Evolutionary conservation across 495 filamentous ascomycete genomes (phyloP).

Genomic region (Trichoderma asperelloides): DNA sequence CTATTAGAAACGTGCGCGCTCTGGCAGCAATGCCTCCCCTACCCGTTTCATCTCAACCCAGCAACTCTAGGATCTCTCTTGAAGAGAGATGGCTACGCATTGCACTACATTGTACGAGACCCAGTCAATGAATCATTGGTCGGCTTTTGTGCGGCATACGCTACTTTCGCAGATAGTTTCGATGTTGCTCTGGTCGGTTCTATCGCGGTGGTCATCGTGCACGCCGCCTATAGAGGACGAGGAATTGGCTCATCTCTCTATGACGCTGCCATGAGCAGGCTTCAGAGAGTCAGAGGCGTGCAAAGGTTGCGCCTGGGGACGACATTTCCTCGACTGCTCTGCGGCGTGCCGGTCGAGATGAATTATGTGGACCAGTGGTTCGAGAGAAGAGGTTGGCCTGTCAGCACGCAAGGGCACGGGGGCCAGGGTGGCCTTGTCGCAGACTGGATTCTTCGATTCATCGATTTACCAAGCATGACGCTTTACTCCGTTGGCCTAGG

Average conservation of each 20-base stretch:
- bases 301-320: slow-evolving; percentile 49
- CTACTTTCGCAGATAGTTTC: slow-evolving; percentile 42
- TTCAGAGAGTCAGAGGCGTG: slow-evolving; percentile 45
- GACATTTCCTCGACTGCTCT: slow-evolving; percentile 52
- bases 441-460: slow-evolving; percentile 48
- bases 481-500: slow-evolving; percentile 25
- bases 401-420: slow-evolving; percentile 35
- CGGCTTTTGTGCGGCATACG: slow-evolving; percentile 54
- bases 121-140: slow-evolving; percentile 39
- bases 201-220: slow-evolving; percentile 49
- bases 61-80: slow-evolving; percentile 43
- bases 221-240: slow-evolving; percentile 39
- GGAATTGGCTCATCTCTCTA: slow-evolving; percentile 52
- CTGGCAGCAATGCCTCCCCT: slow-evolving; percentile 42
- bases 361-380: slow-evolving; percentile 46
- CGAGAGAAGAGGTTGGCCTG: slow-evolving; percentile 45
- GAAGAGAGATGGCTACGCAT: slow-evolving; percentile 51
- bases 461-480: slow-evolving; percentile 38
- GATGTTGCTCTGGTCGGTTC: slow-evolving; percentile 49
- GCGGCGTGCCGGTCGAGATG: slow-evolving; percentile 42
- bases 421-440: slow-evolving; percentile 37
- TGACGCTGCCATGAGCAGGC: slow-evolving; percentile 41
- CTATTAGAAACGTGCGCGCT: slow-evolving; percentile 32
- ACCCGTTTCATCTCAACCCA: slow-evolving; percentile 33
- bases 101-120: slow-evolving; percentile 53